Conservation (phyloP, 345 rosid genomes). For the Eucalyptus pauciflora region DNA sequence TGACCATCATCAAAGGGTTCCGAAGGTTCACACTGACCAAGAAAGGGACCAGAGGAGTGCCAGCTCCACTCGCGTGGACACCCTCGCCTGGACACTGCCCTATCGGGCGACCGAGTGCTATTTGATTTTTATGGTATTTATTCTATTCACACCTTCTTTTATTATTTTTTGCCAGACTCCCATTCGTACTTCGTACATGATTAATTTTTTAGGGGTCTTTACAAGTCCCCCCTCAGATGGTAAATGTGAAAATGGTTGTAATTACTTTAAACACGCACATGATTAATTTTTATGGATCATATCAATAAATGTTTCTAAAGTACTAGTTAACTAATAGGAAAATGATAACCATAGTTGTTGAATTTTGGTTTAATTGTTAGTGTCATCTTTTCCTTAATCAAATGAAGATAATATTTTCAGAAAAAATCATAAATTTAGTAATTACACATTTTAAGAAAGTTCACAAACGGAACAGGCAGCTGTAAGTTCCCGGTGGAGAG, state of each 20-base stretch:
- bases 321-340: no score
- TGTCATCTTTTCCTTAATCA: background rate
- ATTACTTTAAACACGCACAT: background rate
- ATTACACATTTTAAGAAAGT: background rate
- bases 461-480: background rate
- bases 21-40: background rate
- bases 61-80: background rate
- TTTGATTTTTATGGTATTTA: background rate
- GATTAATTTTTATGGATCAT: no score
- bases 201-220: no score
- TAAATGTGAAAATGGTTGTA: background rate
- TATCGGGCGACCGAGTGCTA: background rate
- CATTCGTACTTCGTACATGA: no score
- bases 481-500: background rate
- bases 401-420: background rate
- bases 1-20: background rate
- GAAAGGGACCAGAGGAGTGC: background rate
- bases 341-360: fast-evolving
- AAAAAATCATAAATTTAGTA: background rate
- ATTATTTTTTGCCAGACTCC: no score
- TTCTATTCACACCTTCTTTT: no score
- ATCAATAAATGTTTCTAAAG: background rate
- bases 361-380: background rate
- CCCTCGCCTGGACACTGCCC: background rate
- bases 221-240: background rate